Evolutionary conservation across 2,329 filamentous ascomycete genomes (phyloP), one percentile per base, ranked within the genome.

Genomic region (Aureobasidium namibiae): DNA sequence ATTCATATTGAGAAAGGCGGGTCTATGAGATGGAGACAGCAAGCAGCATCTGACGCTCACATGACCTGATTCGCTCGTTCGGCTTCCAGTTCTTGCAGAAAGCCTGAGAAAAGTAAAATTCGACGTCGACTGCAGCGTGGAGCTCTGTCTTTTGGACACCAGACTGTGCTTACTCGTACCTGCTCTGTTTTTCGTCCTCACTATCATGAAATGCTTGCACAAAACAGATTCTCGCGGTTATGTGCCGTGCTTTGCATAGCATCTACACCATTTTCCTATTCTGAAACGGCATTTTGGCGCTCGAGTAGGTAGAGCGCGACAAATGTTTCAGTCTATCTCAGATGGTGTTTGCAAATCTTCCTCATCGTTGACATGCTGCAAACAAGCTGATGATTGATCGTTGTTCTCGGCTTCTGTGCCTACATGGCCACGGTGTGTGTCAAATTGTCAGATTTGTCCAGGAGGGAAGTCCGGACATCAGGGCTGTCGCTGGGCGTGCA

Each of bases 121-220:
- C 61, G 66, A 68, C 67, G 66, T 68, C 67, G 63, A 62, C 62
- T 59, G 49, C 49, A 53, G 46, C 29, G 54, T 48, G 54, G 31
- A 58, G 39, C 39, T 56, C 45, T 54, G 38, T 54, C 50, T 42
- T 42, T 44, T 42, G 24, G 24, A 33, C 36, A 23, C 31, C 23
- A 44, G 39, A 45, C 52, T 45, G 39, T 56, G 52, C 52, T 56
- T 56, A 56, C 39, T 45, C 39, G 52, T 13, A 45, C 52, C 29
- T 26, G 24, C 29, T 45, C 45, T 41, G 21, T 56, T 56, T 45
- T 38, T 36, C 9, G 26, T 42, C 7, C 29, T 36, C 39, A 11
- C 16, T 11, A 16, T n/a, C n/a, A 54, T 10, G 29, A 41, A 26
- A n/a, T 41, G 36, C 36, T 54, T 23, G n/a, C 24, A 42, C 9